Base-by-base conservation (phyloP, 2,329 filamentous ascomycete species). In the Colletotrichum tropicicola region DNA sequence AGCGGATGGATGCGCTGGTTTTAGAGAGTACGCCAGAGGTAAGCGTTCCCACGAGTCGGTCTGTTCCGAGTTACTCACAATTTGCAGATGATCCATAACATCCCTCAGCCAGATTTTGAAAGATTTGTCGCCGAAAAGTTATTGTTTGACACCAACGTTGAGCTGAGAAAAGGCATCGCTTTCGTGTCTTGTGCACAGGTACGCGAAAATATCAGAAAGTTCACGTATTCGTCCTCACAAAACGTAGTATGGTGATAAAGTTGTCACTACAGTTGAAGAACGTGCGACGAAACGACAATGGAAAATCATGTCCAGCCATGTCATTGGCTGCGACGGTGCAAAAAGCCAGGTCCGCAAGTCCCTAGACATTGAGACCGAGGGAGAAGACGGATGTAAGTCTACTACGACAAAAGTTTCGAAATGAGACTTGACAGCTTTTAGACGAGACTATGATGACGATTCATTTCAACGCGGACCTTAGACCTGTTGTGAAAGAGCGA, bases 401-500 rank as follows among this genome's bases (percentile, higher is more conserved):
- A 15, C 4, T 17, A n/a, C 17, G 1, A 23, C 5, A 9, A 28
- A 10, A 9, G 1, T n/a, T 19, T 5, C 7, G 8, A 41, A 15
- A 4, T 19, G 17, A 8, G 8, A 17, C 6, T 9, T 12, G 1
- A 10, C 12, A 3, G 9, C 17, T 12, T 10, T 2, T 6, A 79
- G 77, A 78, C 37, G 78, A 80, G 58, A 80, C 78, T 0, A 81
- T 81, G 79, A 81, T 82, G 80, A 82, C 79, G 0, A 81, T 82
- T 13, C 79, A 82, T 43, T 77, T 82, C 66, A 79, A 80, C 41
- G 78, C 79, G 0, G 71, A 82, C 45, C 70, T 82, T 3, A 73
- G 77, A 0, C 74, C 77, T 1, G 70, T 82, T 0, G 69, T 82
- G 0, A 70, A 72, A 4, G 72, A 78, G 0, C 70, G 74, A 21